Percentiles rank a stretch among this genome's conserved stretches.
Conservation (phyloP, 2,329 filamentous ascomycete species). For the Phyllosticta paracitricarpa region DNA sequence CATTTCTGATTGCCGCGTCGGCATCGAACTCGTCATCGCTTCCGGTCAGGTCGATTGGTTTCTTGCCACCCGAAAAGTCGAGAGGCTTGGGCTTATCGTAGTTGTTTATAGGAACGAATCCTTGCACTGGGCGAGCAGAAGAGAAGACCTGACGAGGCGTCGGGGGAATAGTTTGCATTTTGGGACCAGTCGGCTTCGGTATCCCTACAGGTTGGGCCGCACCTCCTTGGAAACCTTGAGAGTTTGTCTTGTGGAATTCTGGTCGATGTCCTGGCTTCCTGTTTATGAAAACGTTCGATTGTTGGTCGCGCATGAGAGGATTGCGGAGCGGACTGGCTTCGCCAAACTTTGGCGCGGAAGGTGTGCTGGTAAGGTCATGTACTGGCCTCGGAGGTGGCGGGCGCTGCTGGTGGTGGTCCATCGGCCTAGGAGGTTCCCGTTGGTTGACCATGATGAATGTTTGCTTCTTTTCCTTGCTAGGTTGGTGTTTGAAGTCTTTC, state of each 20-base stretch:
- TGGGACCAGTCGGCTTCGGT: slow-evolving; percentile 37
- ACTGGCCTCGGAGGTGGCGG: neutral
- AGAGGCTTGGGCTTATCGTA: slow-evolving; percentile 1
- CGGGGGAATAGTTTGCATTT: slow-evolving; percentile 34
- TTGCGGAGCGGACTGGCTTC: slow-evolving; percentile 48
- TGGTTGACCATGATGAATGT: slow-evolving; percentile 40
- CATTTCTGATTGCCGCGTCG: slow-evolving; percentile 35
- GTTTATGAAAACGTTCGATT: slow-evolving; percentile 36
- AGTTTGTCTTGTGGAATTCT: slow-evolving; percentile 35
- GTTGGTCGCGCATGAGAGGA: slow-evolving; percentile 30
- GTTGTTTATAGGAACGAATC: slow-evolving; percentile 29
- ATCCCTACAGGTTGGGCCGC: slow-evolving; percentile 33
- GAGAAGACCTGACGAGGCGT: slow-evolving; percentile 44
- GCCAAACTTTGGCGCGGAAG: slow-evolving; percentile 38
- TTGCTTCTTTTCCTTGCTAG: neutral
- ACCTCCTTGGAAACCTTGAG: neutral
- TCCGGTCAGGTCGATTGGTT: slow-evolving; percentile 38
- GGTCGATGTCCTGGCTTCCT: slow-evolving; percentile 40
- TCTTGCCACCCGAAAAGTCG: slow-evolving; percentile 19
- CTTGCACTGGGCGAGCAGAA: slow-evolving; percentile 35
- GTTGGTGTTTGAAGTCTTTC: neutral
- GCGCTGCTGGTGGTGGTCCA: neutral
- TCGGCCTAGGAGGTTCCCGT: slow-evolving; percentile 34
- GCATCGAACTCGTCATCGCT: slow-evolving; percentile 38
- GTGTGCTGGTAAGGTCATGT: neutral